These are phyloP conservation scores for Pestalotiopsis sp. DNA, from an alignment of 2,329 filamentous ascomycete genomes.

Conservation along the genomic window DNA sequence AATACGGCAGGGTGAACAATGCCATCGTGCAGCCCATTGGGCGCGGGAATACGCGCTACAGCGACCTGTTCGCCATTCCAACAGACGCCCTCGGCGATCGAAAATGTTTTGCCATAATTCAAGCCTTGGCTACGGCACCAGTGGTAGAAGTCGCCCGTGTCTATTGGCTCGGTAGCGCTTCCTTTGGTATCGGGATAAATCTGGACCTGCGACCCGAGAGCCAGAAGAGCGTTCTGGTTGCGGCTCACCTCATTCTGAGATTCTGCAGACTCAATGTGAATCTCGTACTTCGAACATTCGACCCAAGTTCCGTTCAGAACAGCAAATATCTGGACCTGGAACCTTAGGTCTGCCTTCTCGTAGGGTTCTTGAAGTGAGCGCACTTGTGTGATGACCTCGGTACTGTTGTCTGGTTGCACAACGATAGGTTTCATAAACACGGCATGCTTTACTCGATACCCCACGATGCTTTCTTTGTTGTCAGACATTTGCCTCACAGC, in stretches of 20 bases:
- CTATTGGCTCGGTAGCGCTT: slow-evolving; percentile 24
- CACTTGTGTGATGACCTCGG: slow-evolving; percentile 33
- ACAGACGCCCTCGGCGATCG: slow-evolving; percentile 27
- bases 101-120: slow-evolving; percentile 32
- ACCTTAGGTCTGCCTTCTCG: slow-evolving; percentile 27
- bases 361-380: slow-evolving; percentile 21
- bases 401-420: slow-evolving; percentile 29
- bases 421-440: slow-evolving; percentile 32
- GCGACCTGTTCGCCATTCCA: slow-evolving; percentile 28
- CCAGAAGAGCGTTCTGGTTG: slow-evolving; percentile 16
- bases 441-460: slow-evolving; percentile 31
- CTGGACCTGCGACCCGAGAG: slow-evolving; percentile 11
- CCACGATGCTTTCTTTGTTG: slow-evolving; percentile 18
- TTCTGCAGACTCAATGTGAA: slow-evolving; percentile 31
- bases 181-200: slow-evolving; percentile 18
- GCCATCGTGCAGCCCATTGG: slow-evolving; percentile 20
- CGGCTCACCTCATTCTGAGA: slow-evolving; percentile 17
- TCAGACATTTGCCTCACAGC: slow-evolving; percentile 30
- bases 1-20: slow-evolving; percentile 39
- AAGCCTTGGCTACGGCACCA: slow-evolving; percentile 27
- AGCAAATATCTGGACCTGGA: slow-evolving; percentile 29
- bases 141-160: slow-evolving; percentile 28
- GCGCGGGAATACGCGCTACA: slow-evolving; percentile 19
- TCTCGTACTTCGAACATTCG: slow-evolving; percentile 30
- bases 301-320: slow-evolving; percentile 27